phyloP scores from a whole-genome alignment of 768 basidiomycete species.

The Lentinula lateritia region DNA sequence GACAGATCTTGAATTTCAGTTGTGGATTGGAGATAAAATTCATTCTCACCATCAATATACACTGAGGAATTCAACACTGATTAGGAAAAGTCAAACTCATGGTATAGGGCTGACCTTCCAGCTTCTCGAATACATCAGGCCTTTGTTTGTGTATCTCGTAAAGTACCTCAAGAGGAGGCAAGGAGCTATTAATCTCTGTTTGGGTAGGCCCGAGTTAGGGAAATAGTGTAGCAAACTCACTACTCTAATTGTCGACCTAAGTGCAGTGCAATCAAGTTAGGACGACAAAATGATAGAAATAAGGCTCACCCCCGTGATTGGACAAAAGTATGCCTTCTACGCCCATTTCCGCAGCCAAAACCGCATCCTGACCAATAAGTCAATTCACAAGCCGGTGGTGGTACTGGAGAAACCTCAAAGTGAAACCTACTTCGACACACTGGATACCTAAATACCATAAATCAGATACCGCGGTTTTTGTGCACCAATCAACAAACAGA shows the following conservation, averaged over 20 bases:
- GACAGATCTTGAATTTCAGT: background rate
- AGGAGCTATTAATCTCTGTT: constrained; percentile 40
- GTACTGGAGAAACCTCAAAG: background rate
- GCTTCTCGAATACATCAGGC: constrained; percentile 67
- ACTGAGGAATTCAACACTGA: constrained; percentile 34
- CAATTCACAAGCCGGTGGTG: background rate
- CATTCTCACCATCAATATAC: constrained; percentile 70
- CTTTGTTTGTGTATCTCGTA: constrained; percentile 65
- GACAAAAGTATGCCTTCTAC: constrained; percentile 85
- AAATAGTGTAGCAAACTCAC: constrained; percentile 24
- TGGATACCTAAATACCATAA: constrained; percentile 48
- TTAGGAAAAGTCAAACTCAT: constrained; percentile 1
- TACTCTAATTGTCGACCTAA: constrained; percentile 78
- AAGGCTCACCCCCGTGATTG: constrained; percentile 77
- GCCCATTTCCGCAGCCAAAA: constrained; percentile 77
- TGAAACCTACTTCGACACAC: constrained; percentile 54
- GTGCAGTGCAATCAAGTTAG: background rate
- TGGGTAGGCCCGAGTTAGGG: constrained; percentile 12
- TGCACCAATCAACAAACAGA: constrained; percentile 11
- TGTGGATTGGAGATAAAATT: background rate
- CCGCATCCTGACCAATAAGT: constrained; percentile 59
- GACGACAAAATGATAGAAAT: background rate
- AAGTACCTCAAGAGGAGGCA: constrained; percentile 76
- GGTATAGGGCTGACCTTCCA: constrained; percentile 46
- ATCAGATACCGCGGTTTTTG: constrained; percentile 6